Evolutionary conservation across 441 rosid species (phyloP).

Genomic region (Adansonia grandidieri): DNA sequence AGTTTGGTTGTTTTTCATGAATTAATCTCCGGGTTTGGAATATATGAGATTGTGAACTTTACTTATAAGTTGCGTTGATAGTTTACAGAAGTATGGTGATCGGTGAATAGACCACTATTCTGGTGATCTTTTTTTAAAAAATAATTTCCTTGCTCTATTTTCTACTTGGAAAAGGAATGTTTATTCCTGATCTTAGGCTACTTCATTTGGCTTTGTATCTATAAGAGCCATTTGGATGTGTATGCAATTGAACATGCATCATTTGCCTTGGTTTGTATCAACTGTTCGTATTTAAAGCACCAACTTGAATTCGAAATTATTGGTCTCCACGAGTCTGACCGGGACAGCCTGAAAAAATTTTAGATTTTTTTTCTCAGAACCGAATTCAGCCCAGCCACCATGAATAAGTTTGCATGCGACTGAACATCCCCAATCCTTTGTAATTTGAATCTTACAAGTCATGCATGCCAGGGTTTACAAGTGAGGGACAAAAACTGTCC

Average conservation of each 20-base stretch:
- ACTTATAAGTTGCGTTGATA: not conserved
- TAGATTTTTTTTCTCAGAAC: no score
- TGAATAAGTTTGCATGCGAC: not conserved
- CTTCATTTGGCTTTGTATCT: not conserved
- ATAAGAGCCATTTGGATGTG: not conserved
- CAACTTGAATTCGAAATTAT: no score
- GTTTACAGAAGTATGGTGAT: not conserved
- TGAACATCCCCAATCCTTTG: not conserved
- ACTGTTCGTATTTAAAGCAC: not conserved
- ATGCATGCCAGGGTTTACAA: no score
- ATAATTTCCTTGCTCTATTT: no score
- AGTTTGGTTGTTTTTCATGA: no score
- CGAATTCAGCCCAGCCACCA: no score
- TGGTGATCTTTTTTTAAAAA: not conserved
- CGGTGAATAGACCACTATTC: not conserved
- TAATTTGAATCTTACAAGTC: not conserved
- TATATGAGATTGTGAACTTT: no score
- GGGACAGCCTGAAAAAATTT: no score
- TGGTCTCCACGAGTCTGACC: no score
- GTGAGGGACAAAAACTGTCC: no score
- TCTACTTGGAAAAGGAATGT: not conserved
- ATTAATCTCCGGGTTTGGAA: no score
- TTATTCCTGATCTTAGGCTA: not conserved
- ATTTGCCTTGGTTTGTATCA: not conserved
- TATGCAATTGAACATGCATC: not conserved